phyloP scores from a whole-genome alignment of 108 stramenopile genomes.

The Nitzschia putrida region DNA sequence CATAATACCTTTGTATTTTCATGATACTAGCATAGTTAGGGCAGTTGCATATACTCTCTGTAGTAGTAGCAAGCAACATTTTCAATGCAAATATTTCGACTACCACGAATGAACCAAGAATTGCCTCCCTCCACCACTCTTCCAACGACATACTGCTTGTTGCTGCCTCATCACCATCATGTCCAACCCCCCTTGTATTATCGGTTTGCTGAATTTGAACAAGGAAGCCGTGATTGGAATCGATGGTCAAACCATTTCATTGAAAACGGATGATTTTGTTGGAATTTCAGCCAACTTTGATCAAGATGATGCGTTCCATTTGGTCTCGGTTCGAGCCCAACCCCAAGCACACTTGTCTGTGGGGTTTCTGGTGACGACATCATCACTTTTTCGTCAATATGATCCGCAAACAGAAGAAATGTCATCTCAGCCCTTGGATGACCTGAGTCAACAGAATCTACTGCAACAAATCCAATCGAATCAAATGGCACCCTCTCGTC shows the following conservation, averaged over 20 bases:
- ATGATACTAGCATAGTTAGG: too few species aligned
- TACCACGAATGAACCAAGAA: too few species aligned
- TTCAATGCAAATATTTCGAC: too few species aligned
- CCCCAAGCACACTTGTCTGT: constrained; percentile 24
- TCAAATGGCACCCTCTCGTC: constrained; percentile 26
- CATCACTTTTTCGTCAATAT: constrained; percentile 57
- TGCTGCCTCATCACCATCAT: background rate
- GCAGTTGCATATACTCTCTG: too few species aligned
- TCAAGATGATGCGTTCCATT: constrained; percentile 36
- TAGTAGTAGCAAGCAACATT: too few species aligned
- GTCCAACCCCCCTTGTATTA: background rate
- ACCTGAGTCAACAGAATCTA: constrained; percentile 48
- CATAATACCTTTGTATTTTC: too few species aligned
- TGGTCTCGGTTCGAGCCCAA: constrained; percentile 31
- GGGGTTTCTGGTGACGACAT: constrained; percentile 14
- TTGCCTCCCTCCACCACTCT: too few species aligned
- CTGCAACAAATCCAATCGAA: constrained; percentile 35
- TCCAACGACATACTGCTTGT: too few species aligned
- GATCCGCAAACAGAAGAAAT: constrained; percentile 79
- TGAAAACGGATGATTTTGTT: constrained; percentile 59
- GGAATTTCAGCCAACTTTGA: constrained; percentile 18
- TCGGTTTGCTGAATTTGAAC: constrained; percentile 47
- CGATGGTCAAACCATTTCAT: constrained; percentile 42
- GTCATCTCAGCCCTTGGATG: constrained; percentile 60
- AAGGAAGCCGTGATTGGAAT: constrained; percentile 37